Evolutionary conservation across 2,329 filamentous ascomycete genomes (phyloP).

Genomic region (Volutella citrinella): DNA sequence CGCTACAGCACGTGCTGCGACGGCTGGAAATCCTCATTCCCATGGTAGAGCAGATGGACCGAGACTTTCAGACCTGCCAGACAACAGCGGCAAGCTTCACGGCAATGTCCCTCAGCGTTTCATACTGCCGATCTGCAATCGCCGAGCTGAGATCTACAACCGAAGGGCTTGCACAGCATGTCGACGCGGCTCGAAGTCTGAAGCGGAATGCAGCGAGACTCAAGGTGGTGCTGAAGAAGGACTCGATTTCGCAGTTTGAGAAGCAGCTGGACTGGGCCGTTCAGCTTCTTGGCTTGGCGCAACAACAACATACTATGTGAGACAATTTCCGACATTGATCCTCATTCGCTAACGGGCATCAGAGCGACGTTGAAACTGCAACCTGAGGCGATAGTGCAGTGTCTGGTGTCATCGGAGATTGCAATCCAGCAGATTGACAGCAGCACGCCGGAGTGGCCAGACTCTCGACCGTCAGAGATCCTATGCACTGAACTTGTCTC

Average conservation of each 20-base stretch:
- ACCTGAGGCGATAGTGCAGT: conserved; percentile 1
- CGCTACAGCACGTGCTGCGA: background rate
- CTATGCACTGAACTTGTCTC: no score
- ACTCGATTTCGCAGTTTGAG: background rate
- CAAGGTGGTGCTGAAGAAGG: conserved; percentile 1
- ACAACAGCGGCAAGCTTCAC: background rate
- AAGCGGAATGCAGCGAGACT: background rate
- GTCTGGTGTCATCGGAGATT: background rate
- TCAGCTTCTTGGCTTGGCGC: background rate
- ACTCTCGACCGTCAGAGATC: no score
- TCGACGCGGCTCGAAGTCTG: background rate
- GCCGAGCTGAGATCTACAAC: background rate
- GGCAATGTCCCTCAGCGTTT: no score
- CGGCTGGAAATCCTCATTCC: background rate
- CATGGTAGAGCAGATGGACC: no score
- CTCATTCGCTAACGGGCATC: background rate
- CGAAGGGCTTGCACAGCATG: background rate
- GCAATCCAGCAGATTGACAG: background rate
- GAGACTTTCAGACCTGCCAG: background rate
- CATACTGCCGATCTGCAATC: conserved; percentile 1
- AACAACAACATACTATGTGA: conserved; percentile 2
- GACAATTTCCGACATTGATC: no score
- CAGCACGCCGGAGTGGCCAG: no score
- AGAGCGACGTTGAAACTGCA: conserved; percentile 1
- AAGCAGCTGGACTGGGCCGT: conserved; percentile 1